Percentiles rank a stretch among this genome's conserved stretches.
Evolutionary conservation across 2,329 filamentous ascomycete genomes (phyloP).

Genomic region (Colletotrichum agaves): DNA sequence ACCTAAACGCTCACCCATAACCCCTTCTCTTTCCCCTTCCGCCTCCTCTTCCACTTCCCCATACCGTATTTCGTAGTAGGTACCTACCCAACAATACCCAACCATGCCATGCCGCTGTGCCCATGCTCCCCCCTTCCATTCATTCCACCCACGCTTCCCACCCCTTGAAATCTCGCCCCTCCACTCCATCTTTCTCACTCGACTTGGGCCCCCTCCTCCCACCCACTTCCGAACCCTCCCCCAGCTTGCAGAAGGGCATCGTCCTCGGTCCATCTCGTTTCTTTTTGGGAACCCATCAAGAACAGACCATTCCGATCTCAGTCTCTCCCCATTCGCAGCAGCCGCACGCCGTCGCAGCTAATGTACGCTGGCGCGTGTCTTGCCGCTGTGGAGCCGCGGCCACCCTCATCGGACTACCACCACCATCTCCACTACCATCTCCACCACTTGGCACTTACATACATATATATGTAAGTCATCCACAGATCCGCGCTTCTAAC

Average conservation of each 20-base stretch:
- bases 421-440: not conserved
- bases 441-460: slow-evolving; percentile 12
- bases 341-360: slow-evolving; percentile 11
- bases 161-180: slow-evolving; percentile 21
- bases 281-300: slow-evolving; percentile 20
- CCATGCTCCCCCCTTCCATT: not conserved
- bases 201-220: not conserved
- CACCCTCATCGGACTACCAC: not conserved
- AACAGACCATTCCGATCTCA: slow-evolving; percentile 24
- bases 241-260: slow-evolving; percentile 33
- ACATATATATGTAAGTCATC: slow-evolving; percentile 38
- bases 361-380: slow-evolving; percentile 30
- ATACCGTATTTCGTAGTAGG: too few species aligned
- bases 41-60: not conserved
- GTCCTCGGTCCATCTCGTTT: slow-evolving; percentile 25
- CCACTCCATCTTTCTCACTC: slow-evolving; percentile 29
- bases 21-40: not conserved
- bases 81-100: not conserved
- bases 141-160: slow-evolving; percentile 6
- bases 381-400: slow-evolving; percentile 31
- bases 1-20: slow-evolving; percentile 24
- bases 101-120: slow-evolving; percentile 19
- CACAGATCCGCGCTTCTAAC: not conserved
- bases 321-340: slow-evolving; percentile 22
- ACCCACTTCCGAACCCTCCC: not conserved